These are phyloP conservation scores for Candida ulmi DNA, from an alignment of 805 yeast species.

Conservation along the genomic window DNA sequence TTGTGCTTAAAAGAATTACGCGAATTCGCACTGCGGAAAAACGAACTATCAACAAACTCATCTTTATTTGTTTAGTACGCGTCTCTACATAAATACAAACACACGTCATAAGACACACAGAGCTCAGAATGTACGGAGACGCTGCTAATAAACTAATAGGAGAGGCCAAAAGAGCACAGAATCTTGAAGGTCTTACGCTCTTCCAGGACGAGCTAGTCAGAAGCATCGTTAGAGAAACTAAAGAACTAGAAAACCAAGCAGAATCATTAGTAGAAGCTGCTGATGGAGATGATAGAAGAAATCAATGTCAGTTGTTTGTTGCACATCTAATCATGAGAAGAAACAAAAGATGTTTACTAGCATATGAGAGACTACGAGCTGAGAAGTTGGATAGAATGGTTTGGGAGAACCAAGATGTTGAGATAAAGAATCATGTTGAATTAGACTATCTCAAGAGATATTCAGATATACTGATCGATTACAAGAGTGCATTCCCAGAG, in stretches of 20 bases:
- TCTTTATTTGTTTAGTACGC: neutral
- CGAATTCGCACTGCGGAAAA: too few species aligned
- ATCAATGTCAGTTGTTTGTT: slow-evolving; percentile 50
- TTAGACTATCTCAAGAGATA: slow-evolving; percentile 72
- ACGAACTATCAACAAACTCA: too few species aligned
- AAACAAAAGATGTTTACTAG: slow-evolving; percentile 84
- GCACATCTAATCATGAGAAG: slow-evolving; percentile 75
- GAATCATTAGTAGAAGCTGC: slow-evolving; percentile 37
- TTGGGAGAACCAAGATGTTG: slow-evolving; percentile 63
- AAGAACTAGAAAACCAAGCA: slow-evolving; percentile 53
- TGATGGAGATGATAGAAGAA: slow-evolving; percentile 34
- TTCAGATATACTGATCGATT: slow-evolving; percentile 63
- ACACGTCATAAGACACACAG: neutral
- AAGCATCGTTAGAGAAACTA: slow-evolving; percentile 64
- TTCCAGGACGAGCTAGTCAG: slow-evolving; percentile 71
- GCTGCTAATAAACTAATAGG: slow-evolving; percentile 72
- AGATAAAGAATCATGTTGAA: slow-evolving; percentile 68
- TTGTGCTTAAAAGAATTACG: too few species aligned
- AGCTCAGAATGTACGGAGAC: slow-evolving; percentile 75
- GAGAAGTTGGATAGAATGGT: slow-evolving; percentile 57
- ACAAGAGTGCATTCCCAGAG: slow-evolving; percentile 76
- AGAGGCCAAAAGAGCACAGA: slow-evolving; percentile 77
- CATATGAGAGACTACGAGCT: slow-evolving; percentile 72
- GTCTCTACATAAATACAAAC: neutral
- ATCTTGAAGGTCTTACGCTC: slow-evolving; percentile 58